phyloP scores from a whole-genome alignment of 2,329 filamentous ascomycete species.

The Trichoderma sp. region DNA sequence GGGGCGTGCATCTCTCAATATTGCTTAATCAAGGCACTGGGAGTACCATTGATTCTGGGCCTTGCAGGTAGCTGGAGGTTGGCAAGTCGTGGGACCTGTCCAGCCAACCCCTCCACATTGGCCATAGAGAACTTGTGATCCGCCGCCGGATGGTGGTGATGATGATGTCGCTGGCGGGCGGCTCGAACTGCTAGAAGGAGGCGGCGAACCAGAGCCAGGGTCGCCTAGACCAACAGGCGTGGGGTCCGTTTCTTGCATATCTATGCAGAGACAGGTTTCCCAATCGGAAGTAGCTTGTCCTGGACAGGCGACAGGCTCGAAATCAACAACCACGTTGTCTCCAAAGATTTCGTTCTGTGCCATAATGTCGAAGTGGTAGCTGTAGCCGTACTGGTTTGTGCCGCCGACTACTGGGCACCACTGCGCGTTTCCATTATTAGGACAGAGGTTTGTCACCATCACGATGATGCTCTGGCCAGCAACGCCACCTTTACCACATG shows the following conservation, averaged over 20 bases:
- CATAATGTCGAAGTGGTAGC: constrained; percentile 14
- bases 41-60: constrained; percentile 27
- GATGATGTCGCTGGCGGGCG: not conserved
- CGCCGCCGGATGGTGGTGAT: not conserved
- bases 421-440: constrained; percentile 13
- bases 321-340: constrained; percentile 10
- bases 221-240: not conserved
- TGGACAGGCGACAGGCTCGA: constrained; percentile 5
- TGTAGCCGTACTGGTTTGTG: constrained; percentile 14
- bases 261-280: not conserved
- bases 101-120: constrained; percentile 41
- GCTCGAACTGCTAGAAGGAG: not conserved
- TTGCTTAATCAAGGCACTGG: not conserved
- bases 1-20: not conserved
- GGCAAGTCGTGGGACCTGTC: constrained; percentile 38
- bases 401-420: not conserved
- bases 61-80: constrained; percentile 36
- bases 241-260: not conserved
- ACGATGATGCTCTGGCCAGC: constrained; percentile 14
- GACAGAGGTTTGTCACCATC: constrained; percentile 11
- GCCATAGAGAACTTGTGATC: constrained; percentile 26
- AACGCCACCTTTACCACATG: not conserved
- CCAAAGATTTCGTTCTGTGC: constrained; percentile 1
- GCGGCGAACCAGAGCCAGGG: not conserved
- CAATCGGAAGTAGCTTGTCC: constrained; percentile 7